Evolutionary conservation across 2,329 filamentous ascomycete genomes (phyloP).

Genomic region (Didymella keratinophila): DNA sequence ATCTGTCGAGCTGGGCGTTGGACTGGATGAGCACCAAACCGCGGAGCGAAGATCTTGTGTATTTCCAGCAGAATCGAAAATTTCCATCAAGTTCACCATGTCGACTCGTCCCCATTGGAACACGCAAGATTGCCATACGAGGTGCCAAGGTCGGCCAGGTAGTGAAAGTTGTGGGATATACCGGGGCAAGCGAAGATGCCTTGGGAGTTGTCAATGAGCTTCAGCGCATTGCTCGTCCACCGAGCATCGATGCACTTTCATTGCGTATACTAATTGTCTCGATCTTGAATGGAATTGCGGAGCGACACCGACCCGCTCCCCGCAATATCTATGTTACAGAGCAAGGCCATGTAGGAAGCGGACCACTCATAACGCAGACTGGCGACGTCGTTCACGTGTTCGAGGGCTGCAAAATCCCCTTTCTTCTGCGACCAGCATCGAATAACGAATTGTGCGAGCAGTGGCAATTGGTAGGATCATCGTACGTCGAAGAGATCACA

Average conservation of each 20-base stretch:
- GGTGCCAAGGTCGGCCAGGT: not conserved
- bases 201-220: too few species aligned
- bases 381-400: not conserved
- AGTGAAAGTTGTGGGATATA: too few species aligned
- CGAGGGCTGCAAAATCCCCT: not conserved
- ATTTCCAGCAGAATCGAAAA: too few species aligned
- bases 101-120: not conserved
- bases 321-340: not conserved
- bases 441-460: accelerated
- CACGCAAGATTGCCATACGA: not conserved
- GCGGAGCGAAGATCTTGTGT: not conserved
- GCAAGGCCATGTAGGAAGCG: not conserved
- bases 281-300: too few species aligned
- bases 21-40: not conserved
- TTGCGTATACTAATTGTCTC: too few species aligned
- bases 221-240: too few species aligned
- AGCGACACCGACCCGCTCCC: not conserved
- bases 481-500: not conserved
- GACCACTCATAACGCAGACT: not conserved
- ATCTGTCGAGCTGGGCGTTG: not conserved
- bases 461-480: not conserved
- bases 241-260: too few species aligned
- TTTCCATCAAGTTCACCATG: not conserved
- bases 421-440: not conserved
- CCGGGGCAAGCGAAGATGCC: too few species aligned